Conservation (phyloP, 2,329 filamentous ascomycete genomes). For the Colletotrichum gigasporum region DNA sequence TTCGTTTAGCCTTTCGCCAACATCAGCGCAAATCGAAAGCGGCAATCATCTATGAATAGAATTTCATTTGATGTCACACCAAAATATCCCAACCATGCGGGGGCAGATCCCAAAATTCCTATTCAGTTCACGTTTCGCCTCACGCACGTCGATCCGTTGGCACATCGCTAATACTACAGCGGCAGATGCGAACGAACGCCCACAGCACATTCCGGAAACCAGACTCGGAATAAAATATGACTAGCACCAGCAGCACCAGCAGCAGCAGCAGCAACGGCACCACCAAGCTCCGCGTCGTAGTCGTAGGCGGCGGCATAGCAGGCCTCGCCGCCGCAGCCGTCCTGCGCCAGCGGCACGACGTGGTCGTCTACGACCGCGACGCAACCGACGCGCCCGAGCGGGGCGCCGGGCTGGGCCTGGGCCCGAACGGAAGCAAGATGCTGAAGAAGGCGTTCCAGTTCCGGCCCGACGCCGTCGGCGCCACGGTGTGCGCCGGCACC, state of each 20-base stretch:
- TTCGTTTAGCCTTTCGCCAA: neutral
- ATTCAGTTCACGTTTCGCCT: neutral
- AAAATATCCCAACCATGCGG: neutral
- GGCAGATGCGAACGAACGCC: no score
- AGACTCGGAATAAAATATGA: no score
- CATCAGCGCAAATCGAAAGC: neutral
- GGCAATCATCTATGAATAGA: slow-evolving; percentile 16
- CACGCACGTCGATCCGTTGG: no score
- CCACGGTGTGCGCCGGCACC: slow-evolving; percentile 17
- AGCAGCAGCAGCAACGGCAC: neutral
- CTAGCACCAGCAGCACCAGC: no score
- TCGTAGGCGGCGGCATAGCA: slow-evolving; percentile 23
- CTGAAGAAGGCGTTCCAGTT: slow-evolving; percentile 23
- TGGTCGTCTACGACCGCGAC: slow-evolving; percentile 19
- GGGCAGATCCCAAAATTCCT: neutral
- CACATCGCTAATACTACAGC: no score
- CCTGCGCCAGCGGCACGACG: slow-evolving; percentile 21
- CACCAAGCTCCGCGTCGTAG: slow-evolving; percentile 12
- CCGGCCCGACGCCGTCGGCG: neutral
- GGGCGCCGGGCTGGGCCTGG: slow-evolving; percentile 21
- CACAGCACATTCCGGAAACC: no score
- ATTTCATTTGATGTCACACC: slow-evolving; percentile 24
- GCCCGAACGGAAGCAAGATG: slow-evolving; percentile 27
- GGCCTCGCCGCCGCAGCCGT: slow-evolving; percentile 22
- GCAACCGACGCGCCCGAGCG: slow-evolving; percentile 15